Evolutionary conservation across 2,329 filamentous ascomycete species (phyloP), one percentile per base, ranked within the genome.

Genomic region (Aquanectria penicillioides): DNA sequence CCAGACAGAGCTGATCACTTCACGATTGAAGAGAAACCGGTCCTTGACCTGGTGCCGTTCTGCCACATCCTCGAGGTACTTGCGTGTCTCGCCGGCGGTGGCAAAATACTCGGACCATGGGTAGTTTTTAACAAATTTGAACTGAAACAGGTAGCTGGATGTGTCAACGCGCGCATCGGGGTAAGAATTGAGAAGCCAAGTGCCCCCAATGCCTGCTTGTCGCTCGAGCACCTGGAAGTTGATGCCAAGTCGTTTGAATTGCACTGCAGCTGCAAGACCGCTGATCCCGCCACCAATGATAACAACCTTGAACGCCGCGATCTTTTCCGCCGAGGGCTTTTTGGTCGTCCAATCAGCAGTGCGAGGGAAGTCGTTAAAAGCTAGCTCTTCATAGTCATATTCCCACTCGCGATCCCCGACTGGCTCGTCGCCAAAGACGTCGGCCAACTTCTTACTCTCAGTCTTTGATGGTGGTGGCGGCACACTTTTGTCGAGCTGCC

Each of bases 101-200:
- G 54, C 54, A 20, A 52, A 57, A 13, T 52, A 57, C 17, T 57
- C 54, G 10, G 38, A 40, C 54, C 54, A 57, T 6, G 47, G 54
- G 22, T 57, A 57, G 38, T 57, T 57, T 20, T 57, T 57, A 13
- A 57, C 38, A 31, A 57, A 57, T 20, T 57, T 57, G 47, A 52
- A 57, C 40, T 57, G 55, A 18, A 58, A 58, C 23, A 58, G 48
- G 20, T 40, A 58, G 20, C 55, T 58, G 11, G 55, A 48, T 5
- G 38, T 47, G 18, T 58, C 48, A 7, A 58, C 55, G 4, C 55
- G 38, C 1, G 55, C 55, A 22, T 46, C 48, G 4, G 55, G 55
- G 12, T 58, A 58, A 4, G 48, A 40, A 10, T 58, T 58, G 23
- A 48, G 47, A 2, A 58, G 55, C 55, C 55, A 58, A 3, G 55